These are phyloP conservation scores for Cordyceps cateniannulata DNA, from an alignment of 2,329 filamentous ascomycete species.

Conservation along the genomic window DNA sequence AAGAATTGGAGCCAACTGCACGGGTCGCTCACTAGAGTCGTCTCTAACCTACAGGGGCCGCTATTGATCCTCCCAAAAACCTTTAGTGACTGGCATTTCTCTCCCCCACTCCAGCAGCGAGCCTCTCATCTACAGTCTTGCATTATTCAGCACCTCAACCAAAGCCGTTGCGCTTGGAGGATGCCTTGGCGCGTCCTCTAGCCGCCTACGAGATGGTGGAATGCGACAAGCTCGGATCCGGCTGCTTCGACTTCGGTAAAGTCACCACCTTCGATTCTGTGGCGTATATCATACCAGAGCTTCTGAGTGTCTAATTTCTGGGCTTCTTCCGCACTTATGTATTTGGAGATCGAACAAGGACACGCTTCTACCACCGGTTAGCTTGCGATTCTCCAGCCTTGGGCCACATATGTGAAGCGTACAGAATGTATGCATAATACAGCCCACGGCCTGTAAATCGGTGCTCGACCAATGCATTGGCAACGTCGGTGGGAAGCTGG, in stretches of 20 bases:
- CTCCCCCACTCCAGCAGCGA: too few species aligned
- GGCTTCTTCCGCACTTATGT: slow-evolving; percentile 3
- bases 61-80: too few species aligned
- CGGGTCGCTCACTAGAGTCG: too few species aligned
- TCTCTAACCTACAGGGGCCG: too few species aligned
- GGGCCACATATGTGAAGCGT: too few species aligned
- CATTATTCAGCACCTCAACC: background rate
- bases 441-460: background rate
- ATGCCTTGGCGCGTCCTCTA: slow-evolving; percentile 3
- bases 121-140: background rate
- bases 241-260: background rate
- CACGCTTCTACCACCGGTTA: background rate
- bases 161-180: background rate
- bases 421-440: too few species aligned
- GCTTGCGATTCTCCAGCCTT: background rate
- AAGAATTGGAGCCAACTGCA: too few species aligned
- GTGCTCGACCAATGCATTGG: background rate
- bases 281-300: slow-evolving; percentile 5
- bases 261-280: background rate
- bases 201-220: slow-evolving; percentile 11
- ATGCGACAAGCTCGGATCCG: background rate
- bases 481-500: slow-evolving; percentile 4
- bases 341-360: slow-evolving; percentile 12
- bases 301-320: slow-evolving; percentile 1
- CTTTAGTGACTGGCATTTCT: too few species aligned